Evolutionary conservation across 208 protist species (phyloP), one percentile per base, ranked within the genome.

Genomic region (Herpetomonas tarakana): DNA sequence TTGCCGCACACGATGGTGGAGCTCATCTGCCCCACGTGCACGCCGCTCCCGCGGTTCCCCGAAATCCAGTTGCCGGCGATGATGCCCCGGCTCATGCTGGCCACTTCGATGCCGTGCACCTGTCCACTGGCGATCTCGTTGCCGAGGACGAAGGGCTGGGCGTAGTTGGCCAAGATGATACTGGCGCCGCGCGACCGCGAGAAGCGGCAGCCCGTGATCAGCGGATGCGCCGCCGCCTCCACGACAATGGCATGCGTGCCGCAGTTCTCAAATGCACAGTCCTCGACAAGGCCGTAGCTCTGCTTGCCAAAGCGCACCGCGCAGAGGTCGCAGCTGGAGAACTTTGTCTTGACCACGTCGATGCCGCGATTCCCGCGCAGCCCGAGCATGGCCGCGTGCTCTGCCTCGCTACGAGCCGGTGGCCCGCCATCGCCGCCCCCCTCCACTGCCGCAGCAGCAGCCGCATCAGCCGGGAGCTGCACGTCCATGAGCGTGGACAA

Each of bases 151-250:
- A 93, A 54, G 14, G 89, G 89, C 56, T 96, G 86, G 7, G 84
- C 83, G 29, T 86, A 92, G 68, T 84, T 90, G 39, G 69, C 68
- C 16, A 91, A 54, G 19, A 91, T 59, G 39, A 96, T 86, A 39
- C 68, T 73, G 7, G 81, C 74, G 4, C 79, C 74, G 26, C 78
- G 70, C 4, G 79, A 88, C 45, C 76, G 68, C 45, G 76, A 25
- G 59, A 96, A 91, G 38, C 66, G 79, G 68, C 89, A 96, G 30
- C 89, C 83, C 0, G 81, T 82, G 58, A 96, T 89, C 56, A 93
- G 45, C 2, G 89, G 89, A 56, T 91, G 85, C 2, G 84, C 83
- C 18, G 65, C 83, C 53, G 73, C 79, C 44, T 88, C 74, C 18
- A 92, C 73, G 6, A 93, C 69, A 51, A 96, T 83, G 31, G 81